Percentiles rank a stretch among this genome's conserved stretches.
Conservation (phyloP, 345 rosid genomes). For the Acer campestre region DNA sequence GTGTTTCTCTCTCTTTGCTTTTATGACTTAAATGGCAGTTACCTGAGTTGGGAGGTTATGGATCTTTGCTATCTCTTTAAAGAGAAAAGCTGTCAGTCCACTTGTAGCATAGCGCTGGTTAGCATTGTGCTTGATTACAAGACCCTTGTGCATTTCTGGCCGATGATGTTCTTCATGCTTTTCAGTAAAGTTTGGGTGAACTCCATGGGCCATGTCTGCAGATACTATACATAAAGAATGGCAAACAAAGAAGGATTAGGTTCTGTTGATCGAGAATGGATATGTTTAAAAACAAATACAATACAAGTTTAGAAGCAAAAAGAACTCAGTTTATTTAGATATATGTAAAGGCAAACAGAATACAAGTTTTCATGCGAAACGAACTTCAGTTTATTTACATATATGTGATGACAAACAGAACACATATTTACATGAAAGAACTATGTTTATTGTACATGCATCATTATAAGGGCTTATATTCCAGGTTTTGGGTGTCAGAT, state of each 20-base stretch:
- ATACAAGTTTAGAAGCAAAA: neutral
- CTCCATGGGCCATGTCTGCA: slow-evolving; percentile 98
- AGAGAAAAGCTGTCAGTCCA: slow-evolving; percentile 87
- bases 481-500: no score
- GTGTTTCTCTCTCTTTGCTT: neutral
- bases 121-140: slow-evolving; percentile 94
- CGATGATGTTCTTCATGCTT: slow-evolving; percentile 93
- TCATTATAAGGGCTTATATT: no score
- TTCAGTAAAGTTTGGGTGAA: slow-evolving; percentile 83
- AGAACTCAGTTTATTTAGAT: neutral
- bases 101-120: slow-evolving; percentile 95
- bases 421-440: neutral
- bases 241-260: slow-evolving; percentile 11
- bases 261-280: neutral
- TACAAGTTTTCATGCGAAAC: neutral
- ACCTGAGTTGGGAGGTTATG: slow-evolving; percentile 92
- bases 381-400: neutral
- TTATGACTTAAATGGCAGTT: slow-evolving; percentile 17
- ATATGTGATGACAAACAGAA: neutral
- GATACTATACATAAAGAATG: slow-evolving; percentile 54
- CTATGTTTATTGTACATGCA: no score
- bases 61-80: slow-evolving; percentile 82
- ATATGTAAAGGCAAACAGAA: neutral
- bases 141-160: slow-evolving; percentile 87
- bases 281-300: neutral